These are phyloP conservation scores for Pythium folliculosum DNA, from an alignment of 352 stramenopile species.

Conservation along the genomic window DNA sequence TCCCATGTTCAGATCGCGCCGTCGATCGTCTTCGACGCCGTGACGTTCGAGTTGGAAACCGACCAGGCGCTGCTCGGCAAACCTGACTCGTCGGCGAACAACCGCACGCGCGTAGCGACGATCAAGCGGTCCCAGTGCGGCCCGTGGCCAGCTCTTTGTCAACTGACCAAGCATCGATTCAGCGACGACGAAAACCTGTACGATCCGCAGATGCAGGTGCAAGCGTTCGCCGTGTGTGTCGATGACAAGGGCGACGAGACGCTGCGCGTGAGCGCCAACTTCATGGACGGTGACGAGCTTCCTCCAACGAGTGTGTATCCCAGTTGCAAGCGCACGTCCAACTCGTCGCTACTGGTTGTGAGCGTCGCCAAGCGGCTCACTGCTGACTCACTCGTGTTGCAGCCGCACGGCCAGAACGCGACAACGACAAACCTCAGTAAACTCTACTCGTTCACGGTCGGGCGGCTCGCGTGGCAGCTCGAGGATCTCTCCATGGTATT, in stretches of 20 bases:
- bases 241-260: neutral
- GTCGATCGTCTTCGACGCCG: conserved; percentile 10
- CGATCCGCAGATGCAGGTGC: conserved; percentile 3
- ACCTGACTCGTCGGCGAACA: neutral
- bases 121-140: neutral
- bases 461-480: conserved; percentile 21
- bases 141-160: conserved; percentile 15
- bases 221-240: conserved; percentile 6
- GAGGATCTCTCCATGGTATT: conserved; percentile 20
- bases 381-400: conserved; percentile 4
- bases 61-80: conserved; percentile 6
- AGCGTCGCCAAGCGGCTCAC: conserved; percentile 16
- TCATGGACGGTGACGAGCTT: neutral
- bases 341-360: conserved; percentile 13
- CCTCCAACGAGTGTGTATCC: neutral
- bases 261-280: neutral
- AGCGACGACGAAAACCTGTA: neutral
- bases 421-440: conserved; percentile 26
- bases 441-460: conserved; percentile 29
- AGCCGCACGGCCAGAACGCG: neutral
- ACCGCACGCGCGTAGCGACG: neutral
- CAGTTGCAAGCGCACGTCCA: neutral
- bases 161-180: neutral
- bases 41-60: conserved; percentile 14
- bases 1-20: conserved; percentile 1